Evolutionary conservation across 1,139 yeast genomes (phyloP), one percentile per base, ranked within the genome.

Genomic region (Diutina sp.): DNA sequence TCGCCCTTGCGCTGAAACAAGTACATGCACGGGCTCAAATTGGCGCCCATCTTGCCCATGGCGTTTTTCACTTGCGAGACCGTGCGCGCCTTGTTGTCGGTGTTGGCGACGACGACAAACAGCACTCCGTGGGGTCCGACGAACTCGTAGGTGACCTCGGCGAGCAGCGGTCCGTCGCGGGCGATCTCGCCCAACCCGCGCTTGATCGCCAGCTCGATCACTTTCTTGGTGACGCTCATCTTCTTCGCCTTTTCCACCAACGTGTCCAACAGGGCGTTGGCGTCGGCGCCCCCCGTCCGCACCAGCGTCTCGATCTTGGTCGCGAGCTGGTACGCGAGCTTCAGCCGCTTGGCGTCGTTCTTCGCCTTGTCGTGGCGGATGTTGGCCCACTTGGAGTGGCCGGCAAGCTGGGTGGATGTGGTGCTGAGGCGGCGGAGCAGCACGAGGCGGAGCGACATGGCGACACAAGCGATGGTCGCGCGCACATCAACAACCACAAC

Each of bases 341-440:
- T 80, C 58, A 90, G 84, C 65, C 82, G 82, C 60, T 80, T 83
- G 16, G 91, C 89, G 69, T 93, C 99, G 66, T 90, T 90, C 61
- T 90, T 89, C 58, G 96, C 96, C 71, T 93, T 93, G 67, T 89
- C 95, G 65, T 90, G 97, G 66, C 90, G 85, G 62, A 93, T 93
- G 57, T 89, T 90, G 52, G 95, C 89, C 99, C 99, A 93, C 70
- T 91, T 93, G 51, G 89, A 86, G 69, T 93, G 99, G 0, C 99
- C 96, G 0, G 86, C 82, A 12, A 35, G 41, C n/a, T n/a, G 41
- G 6, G 14, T 11, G 4, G 41, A n/a, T 1, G 41, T 11, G 6
- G 41, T 35, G n/a, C 41, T n/a, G 4, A 35, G 41, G n/a, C 41
- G 41, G 41, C 41, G 41, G 14, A 35, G n/a, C n/a, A n/a, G 6